Evolutionary conservation across 345 rosid species (phyloP).

Genomic region (Hypericum androsaemum): DNA sequence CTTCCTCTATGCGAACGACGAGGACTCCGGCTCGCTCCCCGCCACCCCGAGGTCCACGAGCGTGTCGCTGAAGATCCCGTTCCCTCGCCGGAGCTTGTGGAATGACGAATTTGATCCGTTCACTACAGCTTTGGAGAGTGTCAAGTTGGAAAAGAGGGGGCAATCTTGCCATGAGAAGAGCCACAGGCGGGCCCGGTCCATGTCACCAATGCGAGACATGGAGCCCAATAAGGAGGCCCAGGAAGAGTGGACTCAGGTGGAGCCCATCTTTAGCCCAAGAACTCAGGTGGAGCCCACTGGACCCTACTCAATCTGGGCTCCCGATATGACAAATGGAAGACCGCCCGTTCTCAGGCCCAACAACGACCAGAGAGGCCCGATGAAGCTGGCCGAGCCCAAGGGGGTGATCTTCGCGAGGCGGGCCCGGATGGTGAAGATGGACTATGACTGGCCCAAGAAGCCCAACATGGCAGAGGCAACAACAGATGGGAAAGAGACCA

Average conservation of each 20-base stretch:
- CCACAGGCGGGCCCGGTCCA: conserved; percentile 25
- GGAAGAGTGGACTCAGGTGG: not conserved
- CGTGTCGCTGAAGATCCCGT: conserved; percentile 14
- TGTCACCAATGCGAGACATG: conserved; percentile 20
- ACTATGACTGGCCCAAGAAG: conserved; percentile 3
- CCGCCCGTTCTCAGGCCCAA: not conserved
- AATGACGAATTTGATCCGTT: conserved; percentile 53
- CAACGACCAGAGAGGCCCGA: not conserved
- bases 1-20: conserved; percentile 3
- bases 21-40: conserved; percentile 3
- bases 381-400: conserved; percentile 13
- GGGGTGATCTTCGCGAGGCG: conserved; percentile 19
- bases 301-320: not conserved
- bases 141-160: conserved; percentile 19
- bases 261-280: not conserved
- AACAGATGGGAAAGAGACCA: conserved; percentile 3
- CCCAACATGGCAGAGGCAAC: conserved; percentile 3
- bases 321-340: too few species aligned
- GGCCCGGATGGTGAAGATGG: conserved; percentile 19
- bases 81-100: conserved; percentile 30
- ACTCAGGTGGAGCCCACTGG: not conserved
- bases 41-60: conserved; percentile 14
- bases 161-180: not conserved
- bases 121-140: conserved; percentile 37
- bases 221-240: not conserved